Percentiles rank a stretch among this genome's conserved stretches.
Conservation (phyloP, 129 eudicot species). For the Glebionis coronaria region DNA sequence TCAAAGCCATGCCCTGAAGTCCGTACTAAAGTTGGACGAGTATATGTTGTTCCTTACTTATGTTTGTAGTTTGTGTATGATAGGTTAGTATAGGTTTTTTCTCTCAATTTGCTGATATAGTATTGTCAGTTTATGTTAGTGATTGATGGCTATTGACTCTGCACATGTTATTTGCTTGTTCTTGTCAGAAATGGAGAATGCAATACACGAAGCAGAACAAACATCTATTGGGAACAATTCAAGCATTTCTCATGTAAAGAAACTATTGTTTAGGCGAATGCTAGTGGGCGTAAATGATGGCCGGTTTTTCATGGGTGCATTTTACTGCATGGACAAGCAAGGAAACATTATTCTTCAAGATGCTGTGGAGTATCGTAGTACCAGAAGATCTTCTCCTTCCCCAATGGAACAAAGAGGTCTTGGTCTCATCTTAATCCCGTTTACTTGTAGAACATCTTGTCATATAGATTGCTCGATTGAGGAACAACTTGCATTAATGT, state of each 20-base stretch:
- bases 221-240: constrained; percentile 25
- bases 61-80: too few species aligned
- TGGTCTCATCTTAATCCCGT: constrained; percentile 87
- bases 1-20: too few species aligned
- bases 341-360: constrained; percentile 93
- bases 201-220: constrained; percentile 17
- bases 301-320: constrained; percentile 73
- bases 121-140: too few species aligned
- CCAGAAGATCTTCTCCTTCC: constrained; percentile 66
- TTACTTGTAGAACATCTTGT: constrained; percentile 69
- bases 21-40: too few species aligned
- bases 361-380: constrained; percentile 76
- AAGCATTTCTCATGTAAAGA: constrained; percentile 43
- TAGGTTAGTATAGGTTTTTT: too few species aligned
- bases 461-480: constrained; percentile 83
- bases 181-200: constrained; percentile 36
- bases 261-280: constrained; percentile 60
- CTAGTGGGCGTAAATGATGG: constrained; percentile 78
- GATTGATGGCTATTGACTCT: too few species aligned
- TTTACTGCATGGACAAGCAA: constrained; percentile 86
- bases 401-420: constrained; percentile 83
- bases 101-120: too few species aligned
- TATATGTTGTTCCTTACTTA: too few species aligned
- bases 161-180: not conserved
- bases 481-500: constrained; percentile 60